Percentiles rank a stretch among this genome's conserved stretches.
Conservation (phyloP, 2,329 filamentous ascomycete genomes). For the Aspergillus sp. region DNA sequence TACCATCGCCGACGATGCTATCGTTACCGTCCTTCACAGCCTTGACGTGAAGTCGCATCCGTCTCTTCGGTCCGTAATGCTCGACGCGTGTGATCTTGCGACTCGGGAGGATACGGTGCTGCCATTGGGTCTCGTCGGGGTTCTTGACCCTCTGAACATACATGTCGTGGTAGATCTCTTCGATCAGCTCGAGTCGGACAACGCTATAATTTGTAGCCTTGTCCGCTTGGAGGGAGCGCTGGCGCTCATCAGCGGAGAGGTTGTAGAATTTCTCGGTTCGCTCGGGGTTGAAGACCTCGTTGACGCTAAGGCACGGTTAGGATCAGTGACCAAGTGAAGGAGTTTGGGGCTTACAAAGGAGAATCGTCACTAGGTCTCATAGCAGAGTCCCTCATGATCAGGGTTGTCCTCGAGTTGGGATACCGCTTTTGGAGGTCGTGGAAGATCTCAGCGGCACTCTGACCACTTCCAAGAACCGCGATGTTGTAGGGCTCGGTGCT, state of each 20-base stretch:
- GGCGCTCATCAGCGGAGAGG: conserved; percentile 66
- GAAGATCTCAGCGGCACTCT: conserved; percentile 95
- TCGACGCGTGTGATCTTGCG: conserved; percentile 68
- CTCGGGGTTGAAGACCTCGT: conserved; percentile 93
- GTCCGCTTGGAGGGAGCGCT: conserved; percentile 67
- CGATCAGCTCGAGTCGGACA: conserved; percentile 86
- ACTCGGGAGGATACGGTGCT: conserved; percentile 75
- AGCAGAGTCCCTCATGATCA: conserved; percentile 83
- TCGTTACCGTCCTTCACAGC: conserved; percentile 43
- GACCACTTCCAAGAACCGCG: conserved; percentile 84
- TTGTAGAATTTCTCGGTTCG: conserved; percentile 78
- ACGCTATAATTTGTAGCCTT: conserved; percentile 93
- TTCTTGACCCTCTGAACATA: conserved; percentile 81
- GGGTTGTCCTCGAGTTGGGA: conserved; percentile 74
- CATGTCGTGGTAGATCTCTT: conserved; percentile 83
- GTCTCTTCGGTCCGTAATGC: conserved; percentile 54
- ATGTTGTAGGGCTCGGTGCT: conserved; percentile 64
- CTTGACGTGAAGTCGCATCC: conserved; percentile 65
- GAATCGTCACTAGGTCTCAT: conserved; percentile 92
- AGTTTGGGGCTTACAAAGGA: conserved; percentile 72
- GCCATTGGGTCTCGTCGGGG: conserved; percentile 73
- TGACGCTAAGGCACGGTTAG: conserved; percentile 64
- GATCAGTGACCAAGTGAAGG: not conserved
- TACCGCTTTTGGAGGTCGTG: conserved; percentile 82
- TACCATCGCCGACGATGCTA: conserved; percentile 42